Base-by-base conservation (phyloP, 1,284 basidiomycete genomes). In the Mycena citricolor region DNA sequence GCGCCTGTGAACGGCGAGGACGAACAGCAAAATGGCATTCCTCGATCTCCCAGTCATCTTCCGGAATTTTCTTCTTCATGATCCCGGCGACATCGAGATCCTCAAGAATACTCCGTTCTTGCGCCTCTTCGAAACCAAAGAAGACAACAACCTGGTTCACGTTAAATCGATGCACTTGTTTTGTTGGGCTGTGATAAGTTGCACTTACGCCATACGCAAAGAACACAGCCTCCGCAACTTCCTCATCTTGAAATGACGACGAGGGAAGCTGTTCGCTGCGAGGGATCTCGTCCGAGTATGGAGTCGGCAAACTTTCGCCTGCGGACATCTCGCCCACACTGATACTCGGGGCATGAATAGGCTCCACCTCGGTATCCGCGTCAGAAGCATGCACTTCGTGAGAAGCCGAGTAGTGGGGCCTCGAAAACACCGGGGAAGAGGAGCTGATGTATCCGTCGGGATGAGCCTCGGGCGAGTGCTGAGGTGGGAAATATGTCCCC, bases 31-130 rank as follows among this genome's bases (percentile, higher is more conserved):
- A 94, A 68, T 94, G 91, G 56, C 86, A 94, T 59, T 92, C 86
- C 60, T 95, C 92, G 12, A 92, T 71, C 63, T 94, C 90, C 90
- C 91, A 94, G 48, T 87, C 79, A 11, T 76, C 77, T 58, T 90
- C 82, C 2, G 63, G 65, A 24, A 85, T 68, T 54, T 68, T 70
- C 33, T 81, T 68, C 52, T 71, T 76, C 73, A 88, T 71, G n/a
- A 79, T 68, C 14, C 83, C 74, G 0, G 87, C 90, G 25, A 70
- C 74, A n/a, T 81, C 76, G 20, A 91, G 71, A 61, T 95, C 92
- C 44, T 93, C 90, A 42, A 95, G 65, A 32, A 95, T 83, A 51
- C 80, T 77, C 45, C 72, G 74, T 65, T 93, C 91, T 58, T 94
- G 83, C 4, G 65, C 63, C 58, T 90, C 90, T 5, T 75, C 66